phyloP scores from a whole-genome alignment of 768 basidiomycete species.

The Suillus placidus region DNA sequence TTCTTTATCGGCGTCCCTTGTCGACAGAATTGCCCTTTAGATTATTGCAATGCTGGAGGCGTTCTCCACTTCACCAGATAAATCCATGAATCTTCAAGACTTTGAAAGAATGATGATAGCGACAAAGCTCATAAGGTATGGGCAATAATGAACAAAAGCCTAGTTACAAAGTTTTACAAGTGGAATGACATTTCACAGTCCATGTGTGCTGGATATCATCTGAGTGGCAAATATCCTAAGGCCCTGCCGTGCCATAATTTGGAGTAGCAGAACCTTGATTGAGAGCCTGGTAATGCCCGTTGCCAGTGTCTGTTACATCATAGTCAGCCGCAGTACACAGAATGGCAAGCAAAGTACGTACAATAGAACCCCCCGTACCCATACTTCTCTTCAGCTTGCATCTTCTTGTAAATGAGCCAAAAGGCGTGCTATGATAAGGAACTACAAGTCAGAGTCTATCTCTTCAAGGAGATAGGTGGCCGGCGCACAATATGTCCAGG shows the following conservation, averaged over 20 bases:
- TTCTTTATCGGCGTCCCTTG: not conserved
- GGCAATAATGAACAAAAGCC: not conserved
- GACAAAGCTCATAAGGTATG: conserved; percentile 46
- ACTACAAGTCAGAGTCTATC: conserved; percentile 2
- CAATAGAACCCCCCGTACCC: conserved; percentile 77
- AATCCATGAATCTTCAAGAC: conserved; percentile 65
- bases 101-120: conserved; percentile 77
- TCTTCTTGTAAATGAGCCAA: conserved; percentile 90
- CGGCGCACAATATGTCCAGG: conserved; percentile 58
- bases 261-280: conserved; percentile 24
- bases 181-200: not conserved
- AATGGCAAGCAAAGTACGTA: conserved; percentile 43
- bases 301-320: conserved; percentile 36
- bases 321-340: not conserved
- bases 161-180: conserved; percentile 6
- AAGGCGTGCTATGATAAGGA: conserved; percentile 63
- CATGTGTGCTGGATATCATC: conserved; percentile 6
- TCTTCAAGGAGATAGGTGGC: not conserved
- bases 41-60: conserved; percentile 79
- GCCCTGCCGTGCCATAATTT: conserved; percentile 38
- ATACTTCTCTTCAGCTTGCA: conserved; percentile 83
- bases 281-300: conserved; percentile 39
- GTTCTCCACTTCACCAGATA: conserved; percentile 72
- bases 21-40: conserved; percentile 40
- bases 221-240: not conserved